Percentiles rank a stretch among this genome's conserved stretches.
Evolutionary conservation across 306 rosid species (phyloP).

Genomic region (Quercus glauca): DNA sequence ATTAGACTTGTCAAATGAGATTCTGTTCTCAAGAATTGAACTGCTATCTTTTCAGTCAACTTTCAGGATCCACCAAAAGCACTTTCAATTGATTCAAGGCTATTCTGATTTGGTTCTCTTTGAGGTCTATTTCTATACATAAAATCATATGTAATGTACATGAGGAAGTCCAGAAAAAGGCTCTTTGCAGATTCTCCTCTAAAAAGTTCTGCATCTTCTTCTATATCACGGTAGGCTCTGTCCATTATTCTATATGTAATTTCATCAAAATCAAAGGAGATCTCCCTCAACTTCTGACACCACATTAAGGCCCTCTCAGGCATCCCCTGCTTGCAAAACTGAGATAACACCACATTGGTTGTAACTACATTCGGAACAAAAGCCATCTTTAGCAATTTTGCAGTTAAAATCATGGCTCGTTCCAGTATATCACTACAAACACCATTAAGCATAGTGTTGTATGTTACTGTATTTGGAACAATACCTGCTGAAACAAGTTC

Average conservation of each 20-base stretch:
- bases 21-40: conserved; percentile 2
- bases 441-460: conserved; percentile 60
- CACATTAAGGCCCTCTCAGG: conserved; percentile 70
- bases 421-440: conserved; percentile 60
- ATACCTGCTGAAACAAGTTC: conserved; percentile 62
- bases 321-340: conserved; percentile 75
- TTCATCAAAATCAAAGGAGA: conserved; percentile 50
- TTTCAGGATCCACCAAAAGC: conserved; percentile 30
- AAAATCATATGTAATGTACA: conserved; percentile 71
- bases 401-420: conserved; percentile 62
- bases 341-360: conserved; percentile 56
- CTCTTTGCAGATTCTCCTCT: conserved; percentile 42
- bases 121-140: conserved; percentile 40
- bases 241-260: conserved; percentile 49
- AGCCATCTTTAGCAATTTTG: conserved; percentile 72
- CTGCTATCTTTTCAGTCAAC: conserved; percentile 23
- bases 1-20: background rate
- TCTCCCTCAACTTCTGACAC: conserved; percentile 64
- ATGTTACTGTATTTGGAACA: conserved; percentile 61
- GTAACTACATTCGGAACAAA: conserved; percentile 65
- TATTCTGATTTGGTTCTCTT: conserved; percentile 28
- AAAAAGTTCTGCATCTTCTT: conserved; percentile 33
- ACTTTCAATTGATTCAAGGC: conserved; percentile 33
- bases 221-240: conserved; percentile 38
- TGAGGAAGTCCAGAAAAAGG: conserved; percentile 72